A percentile compares a stretch with the other conserved stretches of the same genome.
These are phyloP conservation scores for Alisma plantagoaquatica DNA, from an alignment of 106 monocot species.

Conservation along the genomic window DNA sequence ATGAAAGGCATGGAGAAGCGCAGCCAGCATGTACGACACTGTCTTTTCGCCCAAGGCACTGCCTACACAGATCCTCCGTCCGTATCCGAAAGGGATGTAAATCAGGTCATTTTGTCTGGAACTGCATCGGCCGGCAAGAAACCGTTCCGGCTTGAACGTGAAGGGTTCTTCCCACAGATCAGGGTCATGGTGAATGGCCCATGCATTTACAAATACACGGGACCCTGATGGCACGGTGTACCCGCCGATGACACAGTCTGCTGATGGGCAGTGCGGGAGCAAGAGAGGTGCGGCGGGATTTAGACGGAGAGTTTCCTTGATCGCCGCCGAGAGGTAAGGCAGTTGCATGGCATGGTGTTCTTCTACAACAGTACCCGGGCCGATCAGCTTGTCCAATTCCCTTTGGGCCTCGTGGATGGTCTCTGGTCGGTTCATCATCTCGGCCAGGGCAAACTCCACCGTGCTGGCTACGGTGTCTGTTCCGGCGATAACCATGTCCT, in stretches of 20 bases:
- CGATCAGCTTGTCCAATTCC: conserved; percentile 14
- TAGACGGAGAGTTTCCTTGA: conserved; percentile 12
- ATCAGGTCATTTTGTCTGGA: conserved; percentile 2
- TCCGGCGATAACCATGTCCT: conserved; percentile 23
- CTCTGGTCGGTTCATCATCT: conserved; percentile 7
- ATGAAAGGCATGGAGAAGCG: conserved; percentile 22
- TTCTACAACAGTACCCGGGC: conserved; percentile 6
- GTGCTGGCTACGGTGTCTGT: conserved; percentile 12
- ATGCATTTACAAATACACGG: conserved; percentile 20
- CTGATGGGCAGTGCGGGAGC: conserved; percentile 13
- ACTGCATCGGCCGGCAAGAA: neutral
- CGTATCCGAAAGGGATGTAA: conserved; percentile 14
- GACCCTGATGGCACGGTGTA: conserved; percentile 11
- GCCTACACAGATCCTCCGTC: conserved; percentile 16
- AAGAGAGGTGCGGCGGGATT: conserved; percentile 21
- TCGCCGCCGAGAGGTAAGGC: conserved; percentile 8
- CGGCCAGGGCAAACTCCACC: conserved; percentile 18
- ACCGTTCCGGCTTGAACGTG: conserved; percentile 22
- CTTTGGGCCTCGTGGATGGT: conserved; percentile 2
- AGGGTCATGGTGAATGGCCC: conserved; percentile 16
- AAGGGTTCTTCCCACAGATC: conserved; percentile 11
- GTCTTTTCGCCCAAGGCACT: conserved; percentile 12
- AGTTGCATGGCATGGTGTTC: conserved; percentile 11
- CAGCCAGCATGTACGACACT: conserved; percentile 2
- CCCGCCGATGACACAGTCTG: conserved; percentile 2